A percentile compares a stretch with the other conserved stretches of the same genome.
Conservation (phyloP, 1,284 basidiomycete genomes). For the Cryptococcus sp. region DNA sequence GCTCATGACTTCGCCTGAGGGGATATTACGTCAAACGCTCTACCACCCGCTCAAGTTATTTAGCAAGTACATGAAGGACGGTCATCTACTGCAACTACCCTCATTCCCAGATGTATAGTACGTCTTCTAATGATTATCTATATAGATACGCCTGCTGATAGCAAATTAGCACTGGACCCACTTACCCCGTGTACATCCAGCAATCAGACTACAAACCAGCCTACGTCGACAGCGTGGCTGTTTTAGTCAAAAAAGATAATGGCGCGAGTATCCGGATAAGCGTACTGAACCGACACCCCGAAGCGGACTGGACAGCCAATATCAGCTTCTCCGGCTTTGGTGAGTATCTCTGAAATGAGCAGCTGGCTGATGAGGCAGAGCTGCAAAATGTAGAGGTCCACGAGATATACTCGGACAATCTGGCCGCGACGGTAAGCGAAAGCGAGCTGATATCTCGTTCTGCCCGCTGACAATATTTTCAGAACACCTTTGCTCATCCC, state of each 20-base stretch:
- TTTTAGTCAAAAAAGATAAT: slow-evolving; percentile 19
- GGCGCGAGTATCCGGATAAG: slow-evolving; percentile 35
- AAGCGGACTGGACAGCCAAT: slow-evolving; percentile 33
- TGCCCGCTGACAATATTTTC: too few relatives aligned
- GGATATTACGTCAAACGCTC: slow-evolving; percentile 39
- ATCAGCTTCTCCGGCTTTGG: slow-evolving; percentile 30
- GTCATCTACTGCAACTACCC: slow-evolving; percentile 34
- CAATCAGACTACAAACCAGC: slow-evolving; percentile 28
- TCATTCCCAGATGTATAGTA: slow-evolving; percentile 40
- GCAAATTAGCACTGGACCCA: slow-evolving; percentile 32
- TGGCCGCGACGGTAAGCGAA: slow-evolving; percentile 32
- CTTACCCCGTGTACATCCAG: slow-evolving; percentile 42
- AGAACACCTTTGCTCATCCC: slow-evolving; percentile 45
- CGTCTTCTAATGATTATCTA: slow-evolving; percentile 3
- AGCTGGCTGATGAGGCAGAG: slow-evolving; percentile 13
- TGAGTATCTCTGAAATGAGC: slow-evolving; percentile 14
- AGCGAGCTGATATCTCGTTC: neutral
- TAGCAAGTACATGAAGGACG: slow-evolving; percentile 43
- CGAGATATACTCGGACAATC: slow-evolving; percentile 45
- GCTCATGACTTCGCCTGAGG: slow-evolving; percentile 38
- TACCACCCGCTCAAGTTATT: slow-evolving; percentile 45
- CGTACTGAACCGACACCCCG: slow-evolving; percentile 44
- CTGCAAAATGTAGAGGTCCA: slow-evolving; percentile 30
- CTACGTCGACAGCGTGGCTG: slow-evolving; percentile 42
- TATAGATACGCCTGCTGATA: neutral